phyloP scores from a whole-genome alignment of 768 basidiomycete genomes.

The Suillus decipiens region DNA sequence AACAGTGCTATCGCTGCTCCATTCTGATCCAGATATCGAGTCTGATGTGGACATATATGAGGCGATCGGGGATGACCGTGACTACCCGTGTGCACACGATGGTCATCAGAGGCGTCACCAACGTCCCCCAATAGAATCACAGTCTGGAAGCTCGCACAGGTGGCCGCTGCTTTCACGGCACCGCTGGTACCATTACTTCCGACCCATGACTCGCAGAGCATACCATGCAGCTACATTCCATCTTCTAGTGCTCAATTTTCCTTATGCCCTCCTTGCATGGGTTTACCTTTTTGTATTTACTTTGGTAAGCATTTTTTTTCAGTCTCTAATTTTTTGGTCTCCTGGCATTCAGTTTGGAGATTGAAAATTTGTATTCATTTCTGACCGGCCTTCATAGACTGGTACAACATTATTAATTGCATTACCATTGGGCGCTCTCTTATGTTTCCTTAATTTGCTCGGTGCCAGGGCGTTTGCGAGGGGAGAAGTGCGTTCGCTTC shows the following conservation, averaged over 20 bases:
- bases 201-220: conserved; percentile 53
- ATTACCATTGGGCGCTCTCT: conserved; percentile 71
- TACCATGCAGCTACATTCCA: conserved; percentile 73
- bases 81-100: conserved; percentile 22
- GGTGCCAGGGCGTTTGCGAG: conserved; percentile 72
- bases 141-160: conserved; percentile 1
- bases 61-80: conserved; percentile 22
- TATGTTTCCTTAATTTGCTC: conserved; percentile 77
- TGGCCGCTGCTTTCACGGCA: conserved; percentile 29
- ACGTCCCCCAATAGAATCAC: conserved; percentile 8
- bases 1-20: conserved; percentile 70
- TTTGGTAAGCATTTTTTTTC: conserved; percentile 50
- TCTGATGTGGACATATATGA: conserved; percentile 38
- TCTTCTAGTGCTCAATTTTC: conserved; percentile 73
- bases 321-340: background rate
- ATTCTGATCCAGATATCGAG: conserved; percentile 48
- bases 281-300: conserved; percentile 80
- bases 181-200: conserved; percentile 61
- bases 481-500: conserved; percentile 54
- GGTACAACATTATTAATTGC: conserved; percentile 82
- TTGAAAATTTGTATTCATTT: conserved; percentile 10
- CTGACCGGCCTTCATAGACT: conserved; percentile 44
- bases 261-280: conserved; percentile 78
- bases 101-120: conserved; percentile 5
- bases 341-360: conserved; percentile 8